Evolutionary conservation across 2,329 filamentous ascomycete species (phyloP).

Genomic region (Fusarium praegraminearum): DNA sequence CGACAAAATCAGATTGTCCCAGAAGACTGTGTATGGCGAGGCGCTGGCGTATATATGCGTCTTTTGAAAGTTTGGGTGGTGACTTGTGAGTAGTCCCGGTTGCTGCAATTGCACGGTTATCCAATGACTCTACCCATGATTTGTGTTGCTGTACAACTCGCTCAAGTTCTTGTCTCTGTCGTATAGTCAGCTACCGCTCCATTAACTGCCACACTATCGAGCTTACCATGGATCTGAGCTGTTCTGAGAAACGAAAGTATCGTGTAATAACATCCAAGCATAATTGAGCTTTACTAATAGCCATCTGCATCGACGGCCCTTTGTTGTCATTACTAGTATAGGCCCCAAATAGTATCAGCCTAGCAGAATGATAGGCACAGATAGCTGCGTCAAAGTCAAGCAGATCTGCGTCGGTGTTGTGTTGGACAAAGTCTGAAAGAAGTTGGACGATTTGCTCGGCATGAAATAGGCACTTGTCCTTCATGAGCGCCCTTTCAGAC

Average conservation of each 20-base stretch:
- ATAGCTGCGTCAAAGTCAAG: conserved; percentile 58
- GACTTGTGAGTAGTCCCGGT: conserved; percentile 17
- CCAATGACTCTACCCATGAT: conserved; percentile 43
- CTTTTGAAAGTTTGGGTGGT: conserved; percentile 37
- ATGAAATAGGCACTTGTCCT: conserved; percentile 53
- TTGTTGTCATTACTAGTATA: conserved; percentile 46
- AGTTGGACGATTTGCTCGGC: conserved; percentile 54
- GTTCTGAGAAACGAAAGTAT: conserved; percentile 48
- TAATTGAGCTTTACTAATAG: conserved; percentile 44
- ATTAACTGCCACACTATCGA: rapidly evolving
- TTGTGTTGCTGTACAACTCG: conserved; percentile 44
- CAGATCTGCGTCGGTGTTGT: conserved; percentile 47
- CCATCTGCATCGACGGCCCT: conserved; percentile 45
- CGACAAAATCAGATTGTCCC: conserved; percentile 55
- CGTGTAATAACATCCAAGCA: conserved; percentile 44
- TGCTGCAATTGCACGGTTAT: conserved; percentile 32
- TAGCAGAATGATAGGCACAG: conserved; percentile 57
- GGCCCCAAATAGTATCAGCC: conserved; percentile 53
- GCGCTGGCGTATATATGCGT: conserved; percentile 46
- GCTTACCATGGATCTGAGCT: conserved; percentile 45
- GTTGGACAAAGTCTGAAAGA: conserved; percentile 52
- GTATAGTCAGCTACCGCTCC: background rate
- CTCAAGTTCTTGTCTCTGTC: conserved; percentile 46
- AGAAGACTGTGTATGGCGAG: conserved; percentile 57
- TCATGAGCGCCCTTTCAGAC: conserved; percentile 42